A percentile compares a stretch with the other conserved stretches of the same genome.
These are phyloP conservation scores for Escallonia rubra DNA, from an alignment of 129 eudicot species.

Conservation along the genomic window DNA sequence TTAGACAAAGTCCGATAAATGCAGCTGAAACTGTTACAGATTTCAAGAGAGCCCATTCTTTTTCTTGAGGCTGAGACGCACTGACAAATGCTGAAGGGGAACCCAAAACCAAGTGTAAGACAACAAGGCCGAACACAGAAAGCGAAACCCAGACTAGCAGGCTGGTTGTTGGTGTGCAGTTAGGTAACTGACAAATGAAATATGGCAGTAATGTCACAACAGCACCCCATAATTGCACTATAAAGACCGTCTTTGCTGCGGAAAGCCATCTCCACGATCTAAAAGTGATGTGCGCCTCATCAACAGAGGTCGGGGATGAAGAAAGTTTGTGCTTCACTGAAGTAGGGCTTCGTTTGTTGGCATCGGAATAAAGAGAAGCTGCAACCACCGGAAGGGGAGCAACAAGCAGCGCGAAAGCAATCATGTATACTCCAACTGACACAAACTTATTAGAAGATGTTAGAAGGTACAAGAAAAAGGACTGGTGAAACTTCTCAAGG, in stretches of 20 bases:
- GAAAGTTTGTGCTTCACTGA: slow-evolving; percentile 15
- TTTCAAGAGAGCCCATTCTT: slow-evolving; percentile 69
- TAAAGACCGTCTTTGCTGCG: slow-evolving; percentile 67
- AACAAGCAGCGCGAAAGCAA: slow-evolving; percentile 77
- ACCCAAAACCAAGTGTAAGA: slow-evolving; percentile 24
- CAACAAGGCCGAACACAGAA: slow-evolving; percentile 37
- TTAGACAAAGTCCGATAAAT: slow-evolving; percentile 75
- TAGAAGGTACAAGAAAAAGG: slow-evolving; percentile 85
- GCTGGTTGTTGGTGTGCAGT: slow-evolving; percentile 36
- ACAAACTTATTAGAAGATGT: slow-evolving; percentile 79
- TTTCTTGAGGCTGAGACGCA: slow-evolving; percentile 16
- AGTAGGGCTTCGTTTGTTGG: slow-evolving; percentile 19
- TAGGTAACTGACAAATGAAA: slow-evolving; percentile 48
- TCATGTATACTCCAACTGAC: slow-evolving; percentile 98
- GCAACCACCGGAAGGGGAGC: slow-evolving; percentile 89
- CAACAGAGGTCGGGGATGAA: slow-evolving; percentile 6
- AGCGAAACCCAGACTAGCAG: slow-evolving; percentile 49
- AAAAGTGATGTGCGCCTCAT: slow-evolving; percentile 14
- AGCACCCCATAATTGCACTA: slow-evolving; percentile 75
- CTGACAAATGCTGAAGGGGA: slow-evolving; percentile 12
- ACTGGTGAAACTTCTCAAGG: slow-evolving; percentile 95
- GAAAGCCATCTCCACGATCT: slow-evolving; percentile 81
- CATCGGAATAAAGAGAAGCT: slow-evolving; percentile 73
- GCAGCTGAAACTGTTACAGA: slow-evolving; percentile 67
- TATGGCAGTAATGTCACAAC: slow-evolving; percentile 68